These are phyloP conservation scores for Leccinum sublutescens DNA, from an alignment of 768 basidiomycete genomes.

Conservation along the genomic window DNA sequence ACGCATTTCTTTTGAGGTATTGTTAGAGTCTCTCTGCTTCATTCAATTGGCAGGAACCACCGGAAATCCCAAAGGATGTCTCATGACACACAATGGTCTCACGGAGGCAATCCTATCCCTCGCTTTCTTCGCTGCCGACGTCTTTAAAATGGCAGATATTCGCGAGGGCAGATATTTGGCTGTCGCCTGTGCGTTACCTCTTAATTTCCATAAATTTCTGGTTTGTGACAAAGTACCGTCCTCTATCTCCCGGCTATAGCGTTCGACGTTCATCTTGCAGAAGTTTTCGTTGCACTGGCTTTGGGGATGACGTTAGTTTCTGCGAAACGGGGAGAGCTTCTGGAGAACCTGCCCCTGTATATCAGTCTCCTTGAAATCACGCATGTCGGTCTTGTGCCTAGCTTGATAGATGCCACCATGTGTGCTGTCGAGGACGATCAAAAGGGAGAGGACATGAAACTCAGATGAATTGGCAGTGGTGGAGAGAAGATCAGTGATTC, in stretches of 20 bases:
- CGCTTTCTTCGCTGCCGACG: conserved; percentile 22
- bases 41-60: conserved; percentile 40
- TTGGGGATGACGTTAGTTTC: conserved; percentile 46
- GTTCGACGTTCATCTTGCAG: conserved; percentile 51
- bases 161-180: conserved; percentile 37
- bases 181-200: conserved; percentile 40
- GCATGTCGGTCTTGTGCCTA: conserved; percentile 53
- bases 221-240: not conserved
- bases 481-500: conserved; percentile 54
- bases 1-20: not conserved
- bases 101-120: conserved; percentile 32
- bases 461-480: conserved; percentile 47
- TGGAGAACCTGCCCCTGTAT: conserved; percentile 44
- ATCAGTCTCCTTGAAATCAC: conserved; percentile 42
- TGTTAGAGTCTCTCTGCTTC: not conserved
- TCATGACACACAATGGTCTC: conserved; percentile 38
- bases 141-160: conserved; percentile 20
- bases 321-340: conserved; percentile 38
- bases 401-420: conserved; percentile 51
- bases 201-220: not conserved
- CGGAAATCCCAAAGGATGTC: conserved; percentile 51
- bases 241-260: conserved; percentile 39
- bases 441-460: conserved; percentile 31
- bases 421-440: conserved; percentile 27
- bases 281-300: conserved; percentile 41